phyloP scores from a whole-genome alignment of 192 early-diverging fungal species.

The Funneliformis mosseae region DNA sequence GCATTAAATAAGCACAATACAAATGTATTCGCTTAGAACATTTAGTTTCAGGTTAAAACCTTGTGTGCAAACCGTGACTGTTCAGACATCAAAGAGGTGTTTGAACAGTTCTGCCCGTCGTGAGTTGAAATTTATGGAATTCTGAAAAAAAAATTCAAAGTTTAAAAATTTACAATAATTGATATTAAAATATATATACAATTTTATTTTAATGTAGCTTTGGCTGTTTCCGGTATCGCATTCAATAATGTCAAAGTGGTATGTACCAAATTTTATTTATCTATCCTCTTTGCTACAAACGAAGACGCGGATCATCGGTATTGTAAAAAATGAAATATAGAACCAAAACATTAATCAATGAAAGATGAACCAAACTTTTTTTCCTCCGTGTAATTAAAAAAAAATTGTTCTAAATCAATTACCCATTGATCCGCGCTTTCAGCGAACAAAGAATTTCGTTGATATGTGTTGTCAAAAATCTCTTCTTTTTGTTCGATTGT shows the following conservation, averaged over 20 bases:
- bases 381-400: background rate
- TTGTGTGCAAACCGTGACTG: background rate
- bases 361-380: too few species aligned
- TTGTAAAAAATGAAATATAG: too few species aligned
- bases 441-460: background rate
- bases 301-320: background rate
- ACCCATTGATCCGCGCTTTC: background rate
- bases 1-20: too few species aligned
- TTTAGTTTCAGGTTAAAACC: background rate
- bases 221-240: background rate
- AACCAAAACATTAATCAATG: too few species aligned
- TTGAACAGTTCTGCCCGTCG: conserved; percentile 4
- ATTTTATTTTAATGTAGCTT: background rate
- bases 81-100: conserved; percentile 4
- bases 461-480: conserved; percentile 5
- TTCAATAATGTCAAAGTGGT: background rate
- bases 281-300: background rate
- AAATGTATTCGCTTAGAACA: background rate
- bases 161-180: background rate
- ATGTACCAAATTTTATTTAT: background rate
- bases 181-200: background rate
- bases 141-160: too few species aligned
- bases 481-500: background rate
- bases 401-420: background rate
- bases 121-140: conserved; percentile 2